A percentile compares a stretch with the other conserved stretches of the same genome.
Conservation (phyloP, 768 basidiomycete species). For the Leccinum subgranulosum region DNA sequence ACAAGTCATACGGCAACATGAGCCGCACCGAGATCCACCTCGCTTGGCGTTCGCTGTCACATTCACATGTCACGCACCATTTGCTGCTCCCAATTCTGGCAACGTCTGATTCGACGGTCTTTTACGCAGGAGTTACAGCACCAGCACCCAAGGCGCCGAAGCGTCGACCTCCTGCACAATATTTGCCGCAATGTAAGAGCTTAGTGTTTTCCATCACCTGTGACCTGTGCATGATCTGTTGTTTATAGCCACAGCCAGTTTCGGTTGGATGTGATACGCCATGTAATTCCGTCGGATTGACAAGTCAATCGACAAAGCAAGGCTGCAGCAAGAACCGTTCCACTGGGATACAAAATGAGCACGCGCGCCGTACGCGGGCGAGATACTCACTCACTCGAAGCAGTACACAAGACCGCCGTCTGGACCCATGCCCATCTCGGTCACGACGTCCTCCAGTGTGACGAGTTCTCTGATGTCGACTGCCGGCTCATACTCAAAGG, state of each 20-base stretch:
- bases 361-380: background rate
- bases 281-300: background rate
- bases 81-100: background rate
- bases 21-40: background rate
- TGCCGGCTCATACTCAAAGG: constrained; percentile 88
- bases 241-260: constrained; percentile 35
- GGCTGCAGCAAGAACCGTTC: background rate
- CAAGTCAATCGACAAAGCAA: background rate
- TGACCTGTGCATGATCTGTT: background rate
- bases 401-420: constrained; percentile 98
- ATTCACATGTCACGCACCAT: constrained; percentile 1
- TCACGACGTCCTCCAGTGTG: constrained; percentile 93
- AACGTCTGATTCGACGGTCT: background rate
- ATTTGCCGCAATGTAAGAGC: background rate
- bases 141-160: background rate
- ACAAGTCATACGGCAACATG: background rate
- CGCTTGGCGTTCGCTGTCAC: background rate
- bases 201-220: background rate
- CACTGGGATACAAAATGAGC: constrained; percentile 29
- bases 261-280: background rate
- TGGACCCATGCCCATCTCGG: constrained; percentile 90
- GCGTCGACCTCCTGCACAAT: background rate
- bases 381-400: constrained; percentile 89
- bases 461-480: constrained; percentile 95
- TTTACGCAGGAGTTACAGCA: background rate